Conservation (phyloP, 192 early-diverging fungal species). For the Coemansia sp. region DNA sequence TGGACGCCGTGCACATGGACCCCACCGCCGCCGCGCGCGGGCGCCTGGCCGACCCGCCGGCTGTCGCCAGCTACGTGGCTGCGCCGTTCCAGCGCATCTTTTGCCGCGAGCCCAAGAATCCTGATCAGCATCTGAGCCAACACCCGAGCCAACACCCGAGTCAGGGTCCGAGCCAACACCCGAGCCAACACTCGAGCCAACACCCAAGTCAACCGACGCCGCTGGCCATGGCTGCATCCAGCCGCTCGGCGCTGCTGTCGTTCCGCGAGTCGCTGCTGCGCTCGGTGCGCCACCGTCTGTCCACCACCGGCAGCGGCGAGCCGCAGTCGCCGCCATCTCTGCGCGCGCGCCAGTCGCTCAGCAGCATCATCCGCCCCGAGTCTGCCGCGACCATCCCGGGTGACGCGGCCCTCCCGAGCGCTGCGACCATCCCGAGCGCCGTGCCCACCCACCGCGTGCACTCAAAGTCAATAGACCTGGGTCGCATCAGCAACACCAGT, state of each 20-base stretch:
- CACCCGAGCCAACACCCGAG: not conserved
- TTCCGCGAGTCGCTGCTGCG: constrained; percentile 8
- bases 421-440: not conserved
- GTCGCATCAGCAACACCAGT: not conserved
- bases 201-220: too few relatives aligned
- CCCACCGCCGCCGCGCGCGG: constrained; percentile 42
- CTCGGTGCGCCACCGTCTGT: not conserved
- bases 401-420: not conserved
- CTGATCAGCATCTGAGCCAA: too few relatives aligned
- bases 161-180: too few relatives aligned
- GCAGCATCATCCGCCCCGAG: constrained; percentile 15
- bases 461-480: constrained; percentile 22
- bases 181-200: too few relatives aligned
- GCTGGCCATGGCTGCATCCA: not conserved
- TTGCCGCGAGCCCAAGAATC: not conserved
- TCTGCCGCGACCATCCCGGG: not conserved
- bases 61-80: constrained; percentile 43
- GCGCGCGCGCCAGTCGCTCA: constrained; percentile 19
- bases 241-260: constrained; percentile 4
- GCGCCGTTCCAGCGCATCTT: constrained; percentile 56
- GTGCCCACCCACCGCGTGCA: constrained; percentile 10
- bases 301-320: not conserved
- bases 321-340: not conserved
- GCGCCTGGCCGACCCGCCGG: constrained; percentile 9
- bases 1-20: constrained; percentile 56